Base-by-base conservation (phyloP, 1,139 yeast genomes). In the Saccharomyces hybrid region DNA sequence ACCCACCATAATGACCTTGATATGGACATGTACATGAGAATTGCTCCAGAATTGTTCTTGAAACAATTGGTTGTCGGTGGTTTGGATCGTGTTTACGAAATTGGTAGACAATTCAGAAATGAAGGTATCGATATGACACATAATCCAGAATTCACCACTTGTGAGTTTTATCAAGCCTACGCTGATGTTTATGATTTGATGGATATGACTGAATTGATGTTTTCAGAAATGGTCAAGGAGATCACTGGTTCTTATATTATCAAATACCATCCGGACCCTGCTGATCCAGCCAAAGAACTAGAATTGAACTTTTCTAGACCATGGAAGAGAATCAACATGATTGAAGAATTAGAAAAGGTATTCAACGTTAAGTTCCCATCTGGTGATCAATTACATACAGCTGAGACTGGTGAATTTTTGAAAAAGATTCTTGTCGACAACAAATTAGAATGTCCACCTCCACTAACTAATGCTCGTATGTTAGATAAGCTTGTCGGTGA, bases 31-130 rank as follows among this genome's bases (percentile, higher is more conserved):
- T 93, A 77, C 78, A 86, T 93, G 96, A 88, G 99, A 81, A 86
- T 93, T 75, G 99, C 99, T 50, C 99, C 99, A 56, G 99, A 93
- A 78, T 82, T 93, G 71, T 93, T 86, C 80, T 83, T 93, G 74
- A 93, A 93, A 78, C 95, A 91, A 79, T 83, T 93, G 66, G 97
- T 93, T 65, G 98, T 93, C 59, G 99, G 99, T 76, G 99, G 99
- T 71, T 79, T 93, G 82, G 97, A 93, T 73, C 84, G 97, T 76
- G 99, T 93, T 59, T 93, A 93, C 73, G 99, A 93, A 78, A 93
- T 93, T 69, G 99, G 99, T 59, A 90, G 98, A 77, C 98, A 93
- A 77, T 93, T 93, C 79, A 88, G 99, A 82, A 93, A 93, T 71
- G 99, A 93, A 76, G 97, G 98, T 75, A 91, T 93, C 49, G 99